Conservation (phyloP, 805 yeast species). For the Nakazawaea ishiwadae region DNA sequence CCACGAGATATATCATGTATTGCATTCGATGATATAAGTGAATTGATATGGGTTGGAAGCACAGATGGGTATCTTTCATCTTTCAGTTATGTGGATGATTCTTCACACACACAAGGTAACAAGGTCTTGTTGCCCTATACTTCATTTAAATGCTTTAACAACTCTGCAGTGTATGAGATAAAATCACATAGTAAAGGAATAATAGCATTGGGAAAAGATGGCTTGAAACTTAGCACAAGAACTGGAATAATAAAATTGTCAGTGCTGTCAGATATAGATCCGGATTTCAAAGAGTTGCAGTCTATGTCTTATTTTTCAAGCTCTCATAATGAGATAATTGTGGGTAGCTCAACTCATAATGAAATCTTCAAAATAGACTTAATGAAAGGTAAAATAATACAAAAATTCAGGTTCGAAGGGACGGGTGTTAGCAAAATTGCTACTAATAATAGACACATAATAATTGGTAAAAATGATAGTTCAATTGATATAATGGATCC, state of each 20-base stretch:
- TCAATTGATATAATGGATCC: conserved; percentile 63
- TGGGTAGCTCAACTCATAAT: conserved; percentile 32
- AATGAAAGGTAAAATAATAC: conserved; percentile 29
- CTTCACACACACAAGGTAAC: conserved; percentile 26
- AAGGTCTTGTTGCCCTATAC: conserved; percentile 51
- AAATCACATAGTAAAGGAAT: conserved; percentile 55
- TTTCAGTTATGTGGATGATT: conserved; percentile 15
- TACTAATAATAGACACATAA: conserved; percentile 47
- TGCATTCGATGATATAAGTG: conserved; percentile 66
- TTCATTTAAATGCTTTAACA: conserved; percentile 47
- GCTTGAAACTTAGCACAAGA: conserved; percentile 49
- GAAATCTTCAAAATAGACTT: conserved; percentile 40
- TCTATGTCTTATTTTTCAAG: conserved; percentile 38
- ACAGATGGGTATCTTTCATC: conserved; percentile 45
- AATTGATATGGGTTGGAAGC: conserved; percentile 85
- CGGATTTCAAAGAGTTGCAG: conserved; percentile 29
- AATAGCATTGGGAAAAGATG: conserved; percentile 46
- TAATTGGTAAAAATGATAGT: conserved; percentile 58
- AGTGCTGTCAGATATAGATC: conserved; percentile 13
- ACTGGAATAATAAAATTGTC: conserved; percentile 46
- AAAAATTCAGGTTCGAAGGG: conserved; percentile 32
- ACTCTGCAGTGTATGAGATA: conserved; percentile 44
- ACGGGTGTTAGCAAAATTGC: conserved; percentile 44
- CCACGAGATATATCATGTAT: conserved; percentile 26
- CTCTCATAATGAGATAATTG: conserved; percentile 38